These are phyloP conservation scores for Euryodendron excelsum DNA, from an alignment of 148 eudicot genomes.

Conservation along the genomic window DNA sequence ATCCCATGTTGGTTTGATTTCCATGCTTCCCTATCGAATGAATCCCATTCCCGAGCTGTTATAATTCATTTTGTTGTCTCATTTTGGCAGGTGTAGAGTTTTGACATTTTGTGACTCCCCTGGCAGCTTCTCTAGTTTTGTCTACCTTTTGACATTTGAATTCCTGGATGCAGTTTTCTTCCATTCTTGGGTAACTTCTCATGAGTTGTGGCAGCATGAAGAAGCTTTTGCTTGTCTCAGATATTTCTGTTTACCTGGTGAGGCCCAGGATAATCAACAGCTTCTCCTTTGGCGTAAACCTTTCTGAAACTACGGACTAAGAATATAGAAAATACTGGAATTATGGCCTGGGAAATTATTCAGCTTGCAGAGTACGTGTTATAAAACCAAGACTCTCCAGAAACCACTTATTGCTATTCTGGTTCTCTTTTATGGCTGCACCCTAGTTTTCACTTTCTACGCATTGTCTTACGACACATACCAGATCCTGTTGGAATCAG, in stretches of 20 bases:
- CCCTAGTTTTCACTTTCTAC: not conserved
- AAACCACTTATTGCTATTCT: slow-evolving; percentile 3
- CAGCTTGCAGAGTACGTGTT: not conserved
- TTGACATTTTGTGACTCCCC: slow-evolving; percentile 8
- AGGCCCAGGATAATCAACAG: slow-evolving; percentile 17
- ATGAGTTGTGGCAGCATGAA: not conserved
- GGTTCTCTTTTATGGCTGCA: not conserved
- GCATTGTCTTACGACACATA: not conserved
- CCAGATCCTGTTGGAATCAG: slow-evolving; percentile 12
- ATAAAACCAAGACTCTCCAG: not conserved
- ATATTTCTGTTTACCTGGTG: slow-evolving; percentile 13
- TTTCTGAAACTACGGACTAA: not conserved
- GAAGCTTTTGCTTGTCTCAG: not conserved
- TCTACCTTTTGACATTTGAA: slow-evolving; percentile 3
- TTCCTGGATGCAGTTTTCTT: slow-evolving; percentile 17
- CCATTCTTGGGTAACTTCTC: slow-evolving; percentile 1
- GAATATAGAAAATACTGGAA: slow-evolving; percentile 17
- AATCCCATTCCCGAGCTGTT: not conserved
- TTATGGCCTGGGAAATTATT: slow-evolving; percentile 15
- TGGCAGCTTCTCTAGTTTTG: slow-evolving; percentile 6
- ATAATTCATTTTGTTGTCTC: not conserved
- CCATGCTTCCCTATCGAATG: not conserved
- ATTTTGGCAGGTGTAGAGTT: slow-evolving; percentile 24
- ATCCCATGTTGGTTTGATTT: not conserved
- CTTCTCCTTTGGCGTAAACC: not conserved